Evolutionary conservation across 2,329 filamentous ascomycete genomes (phyloP), one percentile per base, ranked within the genome.

Genomic region (Alternaria novae-zelandiae): DNA sequence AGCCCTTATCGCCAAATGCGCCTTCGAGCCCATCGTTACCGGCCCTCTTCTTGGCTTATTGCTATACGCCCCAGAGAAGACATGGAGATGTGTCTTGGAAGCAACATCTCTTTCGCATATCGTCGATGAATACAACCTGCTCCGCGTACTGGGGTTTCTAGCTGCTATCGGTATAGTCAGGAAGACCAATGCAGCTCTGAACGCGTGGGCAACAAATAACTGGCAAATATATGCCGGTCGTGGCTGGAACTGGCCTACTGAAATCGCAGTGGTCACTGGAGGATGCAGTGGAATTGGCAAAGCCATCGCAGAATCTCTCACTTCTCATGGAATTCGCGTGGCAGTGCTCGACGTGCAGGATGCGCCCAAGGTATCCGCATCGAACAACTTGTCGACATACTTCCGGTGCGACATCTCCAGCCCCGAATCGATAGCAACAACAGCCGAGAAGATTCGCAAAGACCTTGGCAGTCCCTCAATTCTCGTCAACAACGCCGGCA

Each of bases 401-500:
- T 70, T 70, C 46, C 58, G 61, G n/a, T 65, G 65, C 60, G 68
- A 73, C 53, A 50, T 73, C 20, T 65, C 66, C 10, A 65, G 45
- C n/a, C 28, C 64, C 15, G 23, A 23, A 8, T 53, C 55, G 1
- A 64, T 73, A 43, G 56, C 54, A 21, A 53, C 63, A 44, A 54
- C 61, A 9, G 61, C 65, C 20, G 57, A 60, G 9, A 30, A 51
- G 6, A 68, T 72, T 28, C 56, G 62, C 10, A 28, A 44, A 3
- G 63, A 65, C 4, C 55, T 61, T 20, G 70, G 70, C 4, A 21
- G 64, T 43, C 69, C 70, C 7, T 66, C 65, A 12, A 63, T 73
- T 15, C 63, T 73, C 7, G 64, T 73, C 56, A 73, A 73, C 68
- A 73, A 73, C 43, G 70, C 70, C n/a, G 70, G 64, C 15, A 65